A percentile compares a stretch with the other conserved stretches of the same genome.
These are phyloP conservation scores for Fraxinus americana DNA, from an alignment of 257 asterid species.

Conservation along the genomic window DNA sequence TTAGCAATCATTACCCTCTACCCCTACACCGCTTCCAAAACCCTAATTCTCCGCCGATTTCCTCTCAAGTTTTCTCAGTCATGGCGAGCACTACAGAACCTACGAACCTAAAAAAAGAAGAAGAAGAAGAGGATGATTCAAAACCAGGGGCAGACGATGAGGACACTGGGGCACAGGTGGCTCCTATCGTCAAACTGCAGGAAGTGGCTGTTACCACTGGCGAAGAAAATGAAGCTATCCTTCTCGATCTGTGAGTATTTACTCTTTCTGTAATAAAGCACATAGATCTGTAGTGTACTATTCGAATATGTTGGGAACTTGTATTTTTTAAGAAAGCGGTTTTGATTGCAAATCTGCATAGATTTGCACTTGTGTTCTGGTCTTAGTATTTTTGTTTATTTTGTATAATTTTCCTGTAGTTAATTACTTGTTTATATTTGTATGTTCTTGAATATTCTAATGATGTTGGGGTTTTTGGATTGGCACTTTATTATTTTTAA, in stretches of 20 bases:
- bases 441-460: neutral
- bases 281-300: neutral
- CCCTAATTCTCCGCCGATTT: neutral
- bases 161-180: slow-evolving; percentile 25
- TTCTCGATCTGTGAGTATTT: slow-evolving; percentile 20
- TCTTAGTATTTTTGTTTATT: neutral
- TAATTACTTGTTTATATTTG: neutral
- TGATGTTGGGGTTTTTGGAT: neutral
- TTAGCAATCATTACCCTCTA: neutral
- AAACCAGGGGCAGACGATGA: slow-evolving; percentile 19
- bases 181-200: slow-evolving; percentile 26
- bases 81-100: slow-evolving; percentile 13
- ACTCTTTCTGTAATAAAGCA: neutral
- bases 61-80: neutral
- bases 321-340: neutral
- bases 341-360: neutral
- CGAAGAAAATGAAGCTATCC: slow-evolving; percentile 24
- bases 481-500: neutral
- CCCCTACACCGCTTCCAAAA: neutral
- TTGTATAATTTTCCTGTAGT: neutral
- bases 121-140: slow-evolving; percentile 17
- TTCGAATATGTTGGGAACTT: neutral
- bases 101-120: slow-evolving; percentile 3
- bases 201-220: slow-evolving; percentile 24
- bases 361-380: neutral